Evolutionary conservation across 2,329 filamentous ascomycete species (phyloP), one percentile per base, ranked within the genome.

Genomic region (Biscogniauxia mediterranea): DNA sequence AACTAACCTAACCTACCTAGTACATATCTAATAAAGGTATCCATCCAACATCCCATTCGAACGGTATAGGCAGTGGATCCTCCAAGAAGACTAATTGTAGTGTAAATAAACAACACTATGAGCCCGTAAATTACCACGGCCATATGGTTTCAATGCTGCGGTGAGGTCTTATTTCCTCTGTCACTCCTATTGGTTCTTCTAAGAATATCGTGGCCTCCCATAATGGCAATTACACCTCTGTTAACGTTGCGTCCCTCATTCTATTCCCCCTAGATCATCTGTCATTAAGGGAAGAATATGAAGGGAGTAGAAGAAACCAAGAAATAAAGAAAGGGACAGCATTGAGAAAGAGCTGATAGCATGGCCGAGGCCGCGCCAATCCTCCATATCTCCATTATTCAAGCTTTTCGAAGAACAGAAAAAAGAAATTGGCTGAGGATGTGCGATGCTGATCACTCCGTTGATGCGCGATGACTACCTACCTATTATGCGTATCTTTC

Each of bases 361-460:
- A 23, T 21, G 62, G 64, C 59, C 64, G 63, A 68, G 68, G 69
- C 65, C 64, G 46, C 59, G 65, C 60, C 59, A 60, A 58, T 63
- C 65, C 67, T 64, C 66, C 67, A 67, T 61, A 51, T 62, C 61
- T 58, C 68, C 68, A 67, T 49, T 68, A 63, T 68, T 67, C 69
- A 71, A 71, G 66, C 69, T 70, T 70, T 69, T 58, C 11, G 28
- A 32, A 13, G 7, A 2, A 32, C 3, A 32, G 28, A 57, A 61
- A 63, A 58, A 56, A 54, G 38, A 59, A 50, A 54, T 57, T 64
- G 15, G 13, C 61, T 51, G 52, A 54, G 62, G 28, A 61, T 56
- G 59, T 65, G 38, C 49, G 62, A 38, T 66, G 62, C 42, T 61
- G 63, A 64, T 68, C 38, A 46, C 38, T 46, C 15, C 7, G 38